Evolutionary conservation across 108 stramenopile species (phyloP), one percentile per base, ranked within the genome.

Genomic region (Pseudonitzschia multiseries): DNA sequence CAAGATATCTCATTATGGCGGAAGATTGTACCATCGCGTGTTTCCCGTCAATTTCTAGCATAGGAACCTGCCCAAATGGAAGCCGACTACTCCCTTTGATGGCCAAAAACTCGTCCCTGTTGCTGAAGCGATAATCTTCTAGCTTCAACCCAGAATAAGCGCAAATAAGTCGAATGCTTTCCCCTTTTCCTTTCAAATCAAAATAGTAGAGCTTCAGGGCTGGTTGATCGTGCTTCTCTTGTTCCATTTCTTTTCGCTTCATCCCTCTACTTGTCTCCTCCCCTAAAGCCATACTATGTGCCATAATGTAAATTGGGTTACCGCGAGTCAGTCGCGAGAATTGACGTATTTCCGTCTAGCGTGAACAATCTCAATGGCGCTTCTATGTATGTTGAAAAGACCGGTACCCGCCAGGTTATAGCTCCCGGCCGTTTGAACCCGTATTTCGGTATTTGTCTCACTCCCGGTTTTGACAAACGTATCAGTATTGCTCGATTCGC

Each of bases 41-140:
- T 27, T 77, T 82, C 6, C 76, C 81, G 70, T 82, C 81, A 29
- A 82, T 67, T 56, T 82, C 76, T 52, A 82, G 46, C 72, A 82
- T 65, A 15, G 81, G 81, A 12, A 77, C 75, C 69, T 82, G 81
- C 0, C 72, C 76, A 70, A 82, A 76, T 4, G 76, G 71, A 29
- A 84, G 73, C 36, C 48, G 41, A 57, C 75, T 71, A 8, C 40
- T 44, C 13, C 71, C 73, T 52, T 73, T 70, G 51, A 78, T 57
- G 29, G 43, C 74, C 17, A 52, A 26, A 36, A 83, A 76, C 59
- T 83, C 73, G 1, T 62, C 53, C 65, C 61, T 46, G n/a, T 63
- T 42, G 0, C 22, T 56, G 43, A 78, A 77, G 9, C 70, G 76
- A 69, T 79, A 57, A 57, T 83, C 76, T 43, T 77, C 73, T 18